Base-by-base conservation (phyloP, 2,329 filamentous ascomycete genomes). In the Coleophoma eucalyptorum region DNA sequence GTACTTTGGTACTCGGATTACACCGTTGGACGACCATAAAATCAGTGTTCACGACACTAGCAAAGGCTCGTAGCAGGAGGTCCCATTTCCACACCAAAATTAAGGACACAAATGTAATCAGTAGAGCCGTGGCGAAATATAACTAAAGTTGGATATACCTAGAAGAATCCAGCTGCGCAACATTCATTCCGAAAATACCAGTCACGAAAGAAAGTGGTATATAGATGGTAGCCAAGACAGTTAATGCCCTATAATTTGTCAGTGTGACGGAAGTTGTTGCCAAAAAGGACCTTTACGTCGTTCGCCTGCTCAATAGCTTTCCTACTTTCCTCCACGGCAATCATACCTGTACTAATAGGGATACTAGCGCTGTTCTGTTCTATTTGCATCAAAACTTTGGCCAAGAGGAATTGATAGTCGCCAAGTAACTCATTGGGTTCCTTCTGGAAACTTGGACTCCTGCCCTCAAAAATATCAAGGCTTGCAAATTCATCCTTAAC, bases 181-280 rank as follows among this genome's bases (percentile, higher is more conserved):
- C 43, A 42, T 53, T 50, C 51, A 53, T 53, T 13, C 51, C 49
- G 20, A 42, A 53, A 26, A 53, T 48, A 5, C 48, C 50, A 18
- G 47, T 50, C 8, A 53, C 43, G 7, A 53, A 45, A 10, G 43
- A 43, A 10, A 53, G 35, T 15, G 51, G 51, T 1, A 53, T 16
- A 38, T 43, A 50, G n/a, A 53, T 38, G 19, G 46, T 43, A 18
- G 47, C 48, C 7, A 53, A 40, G 37, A 44, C 48, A 5, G 48
- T 48, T 33, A 53, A 84, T 50, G 53, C 51, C 16, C 34, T 37
- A 37, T 16, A 37, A 37, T 37, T 13, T 37, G 13, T 16, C 3
- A 4, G 16, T 37, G 16, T 13, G 34, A 37, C 16, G 13, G 13
- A 16, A 37, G 5, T 13, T 37, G 13, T 37, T 6, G 16, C 34